Conservation (phyloP, 306 rosid species). For the Rosa persica region DNA sequence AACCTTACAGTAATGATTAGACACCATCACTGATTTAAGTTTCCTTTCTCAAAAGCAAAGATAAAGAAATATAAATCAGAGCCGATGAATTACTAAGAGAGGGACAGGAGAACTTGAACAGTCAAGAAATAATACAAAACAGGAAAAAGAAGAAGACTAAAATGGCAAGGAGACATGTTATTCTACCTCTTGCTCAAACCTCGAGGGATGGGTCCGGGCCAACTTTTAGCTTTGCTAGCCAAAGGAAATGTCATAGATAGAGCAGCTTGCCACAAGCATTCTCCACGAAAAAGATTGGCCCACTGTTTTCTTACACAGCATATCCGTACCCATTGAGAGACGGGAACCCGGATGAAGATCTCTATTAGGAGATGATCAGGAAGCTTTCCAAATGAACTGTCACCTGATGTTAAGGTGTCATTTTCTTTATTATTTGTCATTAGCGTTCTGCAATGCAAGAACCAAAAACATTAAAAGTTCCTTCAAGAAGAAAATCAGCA, state of each 20-base stretch:
- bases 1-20: neutral
- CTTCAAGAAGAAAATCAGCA: neutral
- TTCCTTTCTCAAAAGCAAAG: neutral
- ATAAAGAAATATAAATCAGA: neutral
- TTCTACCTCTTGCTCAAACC: slow-evolving; percentile 53
- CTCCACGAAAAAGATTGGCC: slow-evolving; percentile 52
- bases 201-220: slow-evolving; percentile 73
- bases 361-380: slow-evolving; percentile 70
- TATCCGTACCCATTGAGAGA: slow-evolving; percentile 51
- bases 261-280: slow-evolving; percentile 78
- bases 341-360: slow-evolving; percentile 54
- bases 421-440: slow-evolving; percentile 30
- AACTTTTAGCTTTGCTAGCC: slow-evolving; percentile 45
- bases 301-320: slow-evolving; percentile 66
- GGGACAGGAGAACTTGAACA: too few species aligned
- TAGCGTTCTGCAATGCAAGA: slow-evolving; percentile 35
- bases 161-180: slow-evolving; percentile 9
- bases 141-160: neutral
- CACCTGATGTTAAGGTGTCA: slow-evolving; percentile 22
- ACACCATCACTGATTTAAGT: neutral
- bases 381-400: slow-evolving; percentile 40
- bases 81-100: neutral
- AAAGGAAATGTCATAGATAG: slow-evolving; percentile 46
- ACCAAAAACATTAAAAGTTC: neutral
- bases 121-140: neutral